These are phyloP conservation scores for Samsoniella hepiali DNA, from an alignment of 2,329 filamentous ascomycete genomes.

Conservation along the genomic window DNA sequence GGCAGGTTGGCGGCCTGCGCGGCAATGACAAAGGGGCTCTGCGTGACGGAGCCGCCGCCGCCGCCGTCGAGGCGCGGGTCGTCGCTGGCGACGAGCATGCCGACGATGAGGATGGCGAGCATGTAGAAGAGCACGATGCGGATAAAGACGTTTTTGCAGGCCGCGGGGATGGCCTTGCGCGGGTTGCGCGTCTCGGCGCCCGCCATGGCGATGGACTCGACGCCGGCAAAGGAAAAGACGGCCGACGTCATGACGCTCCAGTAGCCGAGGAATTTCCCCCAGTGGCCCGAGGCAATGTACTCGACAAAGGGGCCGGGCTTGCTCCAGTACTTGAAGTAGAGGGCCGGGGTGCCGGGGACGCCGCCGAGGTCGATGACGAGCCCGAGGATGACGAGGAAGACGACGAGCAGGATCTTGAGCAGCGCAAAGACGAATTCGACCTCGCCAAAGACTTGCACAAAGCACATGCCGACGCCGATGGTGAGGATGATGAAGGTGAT, in stretches of 20 bases:
- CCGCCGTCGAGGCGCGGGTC: constrained; percentile 51
- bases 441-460: constrained; percentile 59
- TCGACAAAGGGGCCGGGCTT: constrained; percentile 65
- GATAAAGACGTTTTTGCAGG: constrained; percentile 56
- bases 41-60: constrained; percentile 44
- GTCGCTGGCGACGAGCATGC: constrained; percentile 59
- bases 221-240: constrained; percentile 67
- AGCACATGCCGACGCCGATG: constrained; percentile 55
- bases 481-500: constrained; percentile 47
- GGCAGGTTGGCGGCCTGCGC: constrained; percentile 64
- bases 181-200: constrained; percentile 58
- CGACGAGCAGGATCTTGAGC: constrained; percentile 58
- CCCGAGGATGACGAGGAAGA: constrained; percentile 60
- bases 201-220: constrained; percentile 59
- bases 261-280: constrained; percentile 65
- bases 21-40: constrained; percentile 68
- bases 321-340: constrained; percentile 69
- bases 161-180: constrained; percentile 49
- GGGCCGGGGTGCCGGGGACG: constrained; percentile 52
- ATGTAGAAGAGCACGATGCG: constrained; percentile 60
- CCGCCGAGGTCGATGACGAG: constrained; percentile 62
- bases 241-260: constrained; percentile 60
- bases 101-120: constrained; percentile 67
- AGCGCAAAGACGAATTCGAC: constrained; percentile 52
- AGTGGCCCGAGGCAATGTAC: constrained; percentile 55